These are phyloP conservation scores for Phytophthora litchii DNA, from an alignment of 352 stramenopile genomes.

Conservation along the genomic window DNA sequence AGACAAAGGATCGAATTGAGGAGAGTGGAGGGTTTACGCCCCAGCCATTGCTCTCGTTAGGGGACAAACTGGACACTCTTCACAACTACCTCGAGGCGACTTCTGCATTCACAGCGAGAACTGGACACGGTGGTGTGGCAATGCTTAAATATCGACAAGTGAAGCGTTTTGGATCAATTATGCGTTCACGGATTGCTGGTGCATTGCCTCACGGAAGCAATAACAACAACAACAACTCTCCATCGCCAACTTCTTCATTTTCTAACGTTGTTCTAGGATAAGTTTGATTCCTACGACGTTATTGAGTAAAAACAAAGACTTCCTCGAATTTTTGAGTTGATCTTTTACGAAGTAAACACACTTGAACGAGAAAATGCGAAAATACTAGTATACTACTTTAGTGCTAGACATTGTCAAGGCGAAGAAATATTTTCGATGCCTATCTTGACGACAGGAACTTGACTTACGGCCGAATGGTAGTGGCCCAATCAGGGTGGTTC, in stretches of 20 bases:
- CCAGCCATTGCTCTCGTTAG: constrained; percentile 44
- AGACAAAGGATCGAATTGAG: constrained; percentile 37
- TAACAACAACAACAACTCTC: constrained; percentile 9
- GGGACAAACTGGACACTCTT: constrained; percentile 69
- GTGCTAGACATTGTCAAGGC: too few relatives aligned
- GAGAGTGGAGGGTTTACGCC: constrained; percentile 57
- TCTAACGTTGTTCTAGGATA: constrained; percentile 22
- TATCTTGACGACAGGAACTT: too few relatives aligned
- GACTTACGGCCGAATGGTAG: too few relatives aligned
- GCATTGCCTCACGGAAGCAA: constrained; percentile 5
- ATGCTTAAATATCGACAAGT: constrained; percentile 72
- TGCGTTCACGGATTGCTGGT: constrained; percentile 47
- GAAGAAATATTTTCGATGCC: too few relatives aligned
- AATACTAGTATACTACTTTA: too few relatives aligned
- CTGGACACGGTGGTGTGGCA: constrained; percentile 24
- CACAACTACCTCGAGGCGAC: constrained; percentile 63
- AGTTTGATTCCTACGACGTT: too few relatives aligned
- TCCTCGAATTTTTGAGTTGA: too few relatives aligned
- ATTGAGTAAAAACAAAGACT: too few relatives aligned
- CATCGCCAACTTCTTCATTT: constrained; percentile 20
- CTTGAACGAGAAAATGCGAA: too few relatives aligned
- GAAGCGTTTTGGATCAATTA: constrained; percentile 70
- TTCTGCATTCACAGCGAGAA: constrained; percentile 14
- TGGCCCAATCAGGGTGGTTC: too few relatives aligned
- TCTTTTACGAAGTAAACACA: neutral